Base-by-base conservation (phyloP, 2,329 filamentous ascomycete species). In the Claviceps sorghi region DNA sequence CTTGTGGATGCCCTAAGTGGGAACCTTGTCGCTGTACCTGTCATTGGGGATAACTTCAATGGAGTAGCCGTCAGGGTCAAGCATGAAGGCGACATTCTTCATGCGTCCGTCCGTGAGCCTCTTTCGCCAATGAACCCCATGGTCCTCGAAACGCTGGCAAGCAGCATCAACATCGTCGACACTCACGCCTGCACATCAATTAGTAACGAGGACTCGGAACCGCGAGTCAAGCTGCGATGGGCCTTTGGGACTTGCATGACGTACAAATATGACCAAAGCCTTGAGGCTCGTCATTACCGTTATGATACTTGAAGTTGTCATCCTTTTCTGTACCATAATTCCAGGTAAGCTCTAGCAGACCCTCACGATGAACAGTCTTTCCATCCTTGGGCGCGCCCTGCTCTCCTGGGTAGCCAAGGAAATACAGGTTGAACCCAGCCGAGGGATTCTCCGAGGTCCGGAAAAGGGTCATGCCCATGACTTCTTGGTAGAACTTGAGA, bases 251-350 rank as follows among this genome's bases (percentile, higher is more conserved):
- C 4, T 34, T 34, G 15, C 10, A 52, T 19, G 48, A 74, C 79
- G 71, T 68, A 85, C 88, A 94, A 56, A 96, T 89, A 63, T 96
- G 90, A 0, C 91, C 90, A 59, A 96, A 97, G 1, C 93, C 93
- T 67, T 96, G 89, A 0, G 91, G 91, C 66, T 95, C 75, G 43
- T 83, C 75, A 67, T 98, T 98, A 40, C 93, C 93, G 60, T 95
- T 83, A 69, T 98, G 91, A 66, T 98, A 98, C 58, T 78, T 79
- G 65, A 95, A 93, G 57, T 72, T 72, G 53, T 82, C 79, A 57
- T 97, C 86, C 64, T 91, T 93, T 71, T 97, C 91, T 0, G 87
- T 91, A 40, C 81, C 82, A 58, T 84, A 79, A 64, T 84, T 84
- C 85, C 86, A 95, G 10, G 91, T 96, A 57, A 97, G 70, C 71